Evolutionary conservation across 2,329 filamentous ascomycete genomes (phyloP), one percentile per base, ranked within the genome.

Genomic region (Stachybotrys chartarum): DNA sequence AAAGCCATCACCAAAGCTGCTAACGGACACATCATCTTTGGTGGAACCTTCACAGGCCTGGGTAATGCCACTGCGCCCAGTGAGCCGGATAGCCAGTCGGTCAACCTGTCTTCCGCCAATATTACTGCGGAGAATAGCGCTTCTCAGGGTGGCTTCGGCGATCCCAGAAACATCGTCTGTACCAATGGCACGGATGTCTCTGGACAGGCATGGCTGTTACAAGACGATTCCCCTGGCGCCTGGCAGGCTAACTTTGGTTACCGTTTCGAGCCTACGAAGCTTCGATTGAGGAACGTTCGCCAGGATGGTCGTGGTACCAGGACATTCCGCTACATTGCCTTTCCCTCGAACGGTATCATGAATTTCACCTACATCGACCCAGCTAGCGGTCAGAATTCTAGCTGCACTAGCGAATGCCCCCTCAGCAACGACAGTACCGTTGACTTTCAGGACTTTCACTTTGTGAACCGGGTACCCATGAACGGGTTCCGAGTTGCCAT

Each of bases 291-390:
- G 78, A 99, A 99, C 72, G 94, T 93, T 3, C 85, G 89, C 62
- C 79, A 85, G 53, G 84, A 94, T 63, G 91, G 89, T 53, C 86
- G 91, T 60, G 92, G 94, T 32, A 96, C 92, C 32, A 89, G 90
- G 74, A 89, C 87, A 0, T 99, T 90, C 75, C 85, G 91, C 56
- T 95, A 91, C 67, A 90, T 90, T 24, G 90, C 91, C 17, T 76
- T 93, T 56, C 92, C 93, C 6, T 84, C 93, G 65, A 86, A 89
- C 59, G 94, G 94, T 53, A 97, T 99, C 68, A 90, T 99, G 85
- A 97, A 97, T 72, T 80, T 99, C 66, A 96, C 91, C 44, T 97
- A 94, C 64, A 85, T 86, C 59, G 91, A 97, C 65, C 86, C 88
- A 30, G 75, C 68, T 45, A 88, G 83, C 1, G 87, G 88, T 30